A percentile compares a stretch with the other conserved stretches of the same genome.
phyloP scores from a whole-genome alignment of 2,329 filamentous ascomycete genomes.

The Fusarium sp. region DNA sequence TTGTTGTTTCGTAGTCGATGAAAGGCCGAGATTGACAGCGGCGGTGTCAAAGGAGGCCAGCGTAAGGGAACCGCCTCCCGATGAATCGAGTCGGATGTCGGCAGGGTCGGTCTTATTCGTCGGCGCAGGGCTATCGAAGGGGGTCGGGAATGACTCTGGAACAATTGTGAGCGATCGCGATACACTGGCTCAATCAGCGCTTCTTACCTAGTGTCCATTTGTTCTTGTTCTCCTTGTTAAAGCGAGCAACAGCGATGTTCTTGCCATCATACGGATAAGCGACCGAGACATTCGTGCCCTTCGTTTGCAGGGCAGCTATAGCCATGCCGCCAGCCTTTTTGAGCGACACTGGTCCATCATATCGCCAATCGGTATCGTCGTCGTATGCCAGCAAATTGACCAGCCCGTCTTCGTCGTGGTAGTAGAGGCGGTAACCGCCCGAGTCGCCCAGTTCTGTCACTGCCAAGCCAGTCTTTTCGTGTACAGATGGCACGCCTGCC shows the following conservation, averaged over 20 bases:
- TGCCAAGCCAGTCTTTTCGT: constrained; percentile 32
- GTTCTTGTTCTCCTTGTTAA: constrained; percentile 16
- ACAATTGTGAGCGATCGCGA: neutral
- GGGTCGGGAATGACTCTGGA: constrained; percentile 25
- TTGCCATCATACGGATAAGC: constrained; percentile 29
- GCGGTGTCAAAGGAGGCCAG: constrained; percentile 7
- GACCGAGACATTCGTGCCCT: constrained; percentile 32
- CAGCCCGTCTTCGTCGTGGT: constrained; percentile 30
- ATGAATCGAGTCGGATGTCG: constrained; percentile 18
- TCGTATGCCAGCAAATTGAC: constrained; percentile 33
- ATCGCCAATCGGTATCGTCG: constrained; percentile 39
- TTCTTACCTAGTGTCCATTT: constrained; percentile 24
- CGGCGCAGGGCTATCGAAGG: constrained; percentile 25
- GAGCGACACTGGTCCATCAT: constrained; percentile 29
- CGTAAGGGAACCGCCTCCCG: neutral
- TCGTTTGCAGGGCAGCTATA: constrained; percentile 10
- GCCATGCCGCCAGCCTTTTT: constrained; percentile 13
- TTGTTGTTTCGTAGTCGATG: neutral
- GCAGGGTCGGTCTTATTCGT: constrained; percentile 24
- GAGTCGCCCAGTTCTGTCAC: constrained; percentile 31
- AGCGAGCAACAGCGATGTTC: constrained; percentile 19
- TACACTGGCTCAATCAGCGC: fast-evolving
- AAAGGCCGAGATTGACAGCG: neutral
- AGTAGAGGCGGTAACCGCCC: constrained; percentile 34
- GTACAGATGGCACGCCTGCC: constrained; percentile 16